Conservation (phyloP, 2,329 filamentous ascomycete genomes). For the Diplocarpon rosae region DNA sequence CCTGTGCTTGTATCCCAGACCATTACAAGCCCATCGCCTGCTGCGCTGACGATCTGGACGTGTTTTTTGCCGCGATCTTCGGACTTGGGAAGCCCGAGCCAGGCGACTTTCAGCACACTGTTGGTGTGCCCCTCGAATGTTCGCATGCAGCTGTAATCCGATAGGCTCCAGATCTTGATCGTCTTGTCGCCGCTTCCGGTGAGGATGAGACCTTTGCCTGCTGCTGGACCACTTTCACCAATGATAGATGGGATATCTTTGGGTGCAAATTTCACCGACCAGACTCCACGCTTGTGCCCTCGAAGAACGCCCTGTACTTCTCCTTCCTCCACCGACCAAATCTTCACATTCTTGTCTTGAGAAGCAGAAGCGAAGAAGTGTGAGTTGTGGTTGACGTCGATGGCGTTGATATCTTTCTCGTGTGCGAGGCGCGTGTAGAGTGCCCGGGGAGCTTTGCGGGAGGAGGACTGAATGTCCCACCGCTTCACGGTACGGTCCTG, state of each 20-base stretch:
- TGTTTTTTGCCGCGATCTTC: constrained; percentile 45
- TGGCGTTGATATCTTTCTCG: constrained; percentile 96
- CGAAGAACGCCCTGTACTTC: constrained; percentile 84
- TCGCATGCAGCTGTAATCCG: constrained; percentile 82
- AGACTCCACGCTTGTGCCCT: constrained; percentile 90
- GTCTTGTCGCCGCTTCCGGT: constrained; percentile 96
- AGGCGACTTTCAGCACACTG: constrained; percentile 85
- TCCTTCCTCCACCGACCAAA: constrained; percentile 85
- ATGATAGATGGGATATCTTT: constrained; percentile 62
- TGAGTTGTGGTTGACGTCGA: constrained; percentile 65
- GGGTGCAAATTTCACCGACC: constrained; percentile 87
- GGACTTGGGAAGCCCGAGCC: constrained; percentile 50
- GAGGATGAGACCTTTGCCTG: constrained; percentile 70
- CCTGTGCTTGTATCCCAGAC: constrained; percentile 85
- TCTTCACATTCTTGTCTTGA: constrained; percentile 93
- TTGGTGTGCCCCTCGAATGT: constrained; percentile 97
- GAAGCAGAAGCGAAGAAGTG: constrained; percentile 92
- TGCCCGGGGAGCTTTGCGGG: constrained; percentile 50
- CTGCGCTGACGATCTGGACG: constrained; percentile 72
- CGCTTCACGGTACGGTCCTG: constrained; percentile 93
- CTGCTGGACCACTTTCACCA: constrained; percentile 59
- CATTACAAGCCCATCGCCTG: constrained; percentile 90
- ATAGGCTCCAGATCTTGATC: constrained; percentile 85
- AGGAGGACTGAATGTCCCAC: constrained; percentile 60
- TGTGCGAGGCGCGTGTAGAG: constrained; percentile 89